Evolutionary conservation across 192 early-diverging fungal genomes (phyloP), one percentile per base, ranked within the genome.

Genomic region (Coemansia brasiliensis): DNA sequence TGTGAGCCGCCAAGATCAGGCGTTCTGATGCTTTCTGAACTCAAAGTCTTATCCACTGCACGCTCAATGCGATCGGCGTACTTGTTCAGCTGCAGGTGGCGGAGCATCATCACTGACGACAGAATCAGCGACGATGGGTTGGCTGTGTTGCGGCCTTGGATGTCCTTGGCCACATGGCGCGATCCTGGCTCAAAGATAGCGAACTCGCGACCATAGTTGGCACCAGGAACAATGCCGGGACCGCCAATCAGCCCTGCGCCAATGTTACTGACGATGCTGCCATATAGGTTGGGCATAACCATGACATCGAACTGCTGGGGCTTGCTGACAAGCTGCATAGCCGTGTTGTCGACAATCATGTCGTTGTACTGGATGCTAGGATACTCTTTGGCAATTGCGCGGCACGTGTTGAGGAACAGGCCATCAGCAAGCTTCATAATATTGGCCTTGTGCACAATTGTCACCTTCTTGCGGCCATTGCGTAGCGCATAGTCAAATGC

Each of bases 331-430:
- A 99, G 85, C 85, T 99, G 96, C 96, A 99, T 99, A 52, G 96
- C 92, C 45, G 94, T 93, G 84, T 99, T 99, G 80, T 99, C 96
- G 63, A 99, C 96, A 82, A 99, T 99, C 96, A 99, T 96, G 83
- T 97, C 95, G 61, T 94, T 86, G 76, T 92, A 92, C 86, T 93
- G 76, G 76, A 99, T 94, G 62, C 82, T 80, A 59, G 92, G 86
- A 81, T 98, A 98, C 78, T 90, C 85, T 80, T 98, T 90, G 67
- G 93, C 87, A 26, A 99, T 87, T n/a, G 94, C 90, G 55, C 95
- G 93, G 83, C 94, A 97, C 40, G 89, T 92, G 67, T 92, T 90
- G 57, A 99, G 84, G 87, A 99, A 99, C 56, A 99, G 88, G 63
- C 96, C 96, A 75, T 99, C 96, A 48, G 90, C 94, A 48, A 95